Base-by-base conservation (phyloP, 2,329 filamentous ascomycete species). In the Fusarium xyrophilum region DNA sequence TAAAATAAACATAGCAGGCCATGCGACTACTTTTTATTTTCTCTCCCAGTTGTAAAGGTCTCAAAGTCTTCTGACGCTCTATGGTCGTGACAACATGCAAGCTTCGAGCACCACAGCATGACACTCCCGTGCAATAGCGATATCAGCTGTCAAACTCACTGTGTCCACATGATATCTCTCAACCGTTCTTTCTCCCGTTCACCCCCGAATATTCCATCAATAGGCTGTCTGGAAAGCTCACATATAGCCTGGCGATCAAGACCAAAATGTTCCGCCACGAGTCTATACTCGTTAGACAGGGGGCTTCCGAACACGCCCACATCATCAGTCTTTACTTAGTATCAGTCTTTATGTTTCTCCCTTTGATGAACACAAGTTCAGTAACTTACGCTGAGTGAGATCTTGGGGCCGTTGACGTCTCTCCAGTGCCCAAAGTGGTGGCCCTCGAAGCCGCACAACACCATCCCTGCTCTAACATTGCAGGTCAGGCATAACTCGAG, bases 351-450 rank as follows among this genome's bases (percentile, higher is more conserved):
- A 7, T 11, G 7, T 19, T 7, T 21, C 13, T 21, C 15, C 8
- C 5, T 7, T 15, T 30, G 19, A 17, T 25, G 42, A 11, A 11
- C 13, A 47, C 47, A 42, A 30, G 12, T 15, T 32, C 15, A 21
- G 28, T 6, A 11, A 86, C 91, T 81, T 80, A 93, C 91, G 72
- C 87, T 89, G 46, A 95, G 80, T 7, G 88, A 87, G 44, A 95
- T 84, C 7, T 86, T 83, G 52, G 86, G 87, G 4, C 85, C 83
- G 27, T 83, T 83, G 9, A 85, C 82, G 46, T 81, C 80, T 79
- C 80, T 84, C 92, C 92, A 96, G 73, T 88, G 84, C 17, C 89
- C 89, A 78, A 96, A 93, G 80, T 96, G 92, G 77, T 96, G 92
- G 50, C 88, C 88, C 60, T 84, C 82, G 64, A 85, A 87, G 10